A percentile compares a stretch with the other conserved stretches of the same genome.
Conservation (phyloP, 495 filamentous ascomycete genomes). For the Talaromyces ruber region DNA sequence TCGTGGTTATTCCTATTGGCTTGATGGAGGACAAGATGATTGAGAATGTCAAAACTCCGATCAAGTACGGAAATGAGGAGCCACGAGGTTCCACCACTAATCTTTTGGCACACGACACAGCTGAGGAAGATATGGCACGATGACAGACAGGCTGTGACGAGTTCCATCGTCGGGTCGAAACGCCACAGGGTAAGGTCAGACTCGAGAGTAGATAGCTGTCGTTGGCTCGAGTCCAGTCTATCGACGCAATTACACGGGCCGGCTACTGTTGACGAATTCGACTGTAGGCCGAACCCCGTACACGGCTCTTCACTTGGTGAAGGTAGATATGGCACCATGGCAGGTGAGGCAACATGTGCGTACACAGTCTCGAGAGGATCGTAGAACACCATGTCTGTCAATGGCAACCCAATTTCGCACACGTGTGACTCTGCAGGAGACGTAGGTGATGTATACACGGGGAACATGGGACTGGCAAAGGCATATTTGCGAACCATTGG, state of each 20-base stretch:
- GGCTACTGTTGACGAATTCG: conserved; percentile 20
- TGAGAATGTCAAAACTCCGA: conserved; percentile 25
- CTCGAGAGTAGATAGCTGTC: conserved; percentile 25
- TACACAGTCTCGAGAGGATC: neutral
- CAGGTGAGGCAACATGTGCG: conserved; percentile 19
- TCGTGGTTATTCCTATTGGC: conserved; percentile 3
- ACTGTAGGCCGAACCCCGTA: neutral
- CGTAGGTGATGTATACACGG: neutral
- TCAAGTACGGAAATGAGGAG: conserved; percentile 27
- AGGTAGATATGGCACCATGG: conserved; percentile 15
- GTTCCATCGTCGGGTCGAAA: conserved; percentile 31
- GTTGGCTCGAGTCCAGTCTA: conserved; percentile 25
- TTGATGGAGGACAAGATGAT: conserved; percentile 26
- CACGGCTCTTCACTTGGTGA: neutral
- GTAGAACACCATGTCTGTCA: neutral
- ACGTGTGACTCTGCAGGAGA: neutral
- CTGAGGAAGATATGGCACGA: conserved; percentile 28
- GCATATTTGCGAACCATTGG: neutral
- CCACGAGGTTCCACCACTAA: conserved; percentile 19
- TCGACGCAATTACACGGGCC: conserved; percentile 27
- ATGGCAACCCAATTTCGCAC: neutral
- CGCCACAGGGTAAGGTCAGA: conserved; percentile 20
- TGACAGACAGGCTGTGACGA: conserved; percentile 23
- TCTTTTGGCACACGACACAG: conserved; percentile 28
- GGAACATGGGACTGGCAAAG: neutral